Base-by-base conservation (phyloP, 371 early-diverging fungal genomes). In the Zychaea mexicana region DNA sequence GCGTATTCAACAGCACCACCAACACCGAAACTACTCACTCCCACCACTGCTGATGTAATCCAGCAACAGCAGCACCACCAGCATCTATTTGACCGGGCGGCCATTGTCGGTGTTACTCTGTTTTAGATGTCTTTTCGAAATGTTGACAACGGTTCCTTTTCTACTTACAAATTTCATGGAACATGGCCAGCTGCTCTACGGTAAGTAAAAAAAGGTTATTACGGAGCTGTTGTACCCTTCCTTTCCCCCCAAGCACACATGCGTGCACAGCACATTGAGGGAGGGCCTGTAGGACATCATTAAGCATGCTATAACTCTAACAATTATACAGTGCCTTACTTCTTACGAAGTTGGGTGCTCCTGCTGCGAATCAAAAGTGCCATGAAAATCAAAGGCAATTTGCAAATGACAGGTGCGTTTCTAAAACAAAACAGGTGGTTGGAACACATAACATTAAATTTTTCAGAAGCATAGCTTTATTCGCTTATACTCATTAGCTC, bases 311-410 rank as follows among this genome's bases (percentile, higher is more conserved):
- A n/a, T n/a, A n/a, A n/a, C n/a, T n/a, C n/a, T n/a, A n/a, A n/a
- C n/a, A n/a, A n/a, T n/a, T n/a, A 12, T 17, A 2, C 61, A 82
- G 82, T 88, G 1, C 89, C 89, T 24, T 88, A 88, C 53, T 88
- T 87, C 60, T 61, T 88, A 17, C 67, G 89, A 46, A 85, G 84
- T 27, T 85, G 85, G 83, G 82, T 83, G 17, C 70, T 86, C 19
- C 66, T 86, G 15, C 67, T 84, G 32, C 78, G 88, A 24, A 71
- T 88, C 33, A 82, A 85, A 49, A 85, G 88, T 46, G 85, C 80
- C 12, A 67, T 85, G 61, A 84, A 86, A 47, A 84, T 86, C 32
- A 81, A 81, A n/a, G 76, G 78, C 38, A 85, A 82, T 73, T 63
- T 83, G 38, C 64, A 81, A 64, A 72, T 86, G 82, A 67, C 81